Conservation (phyloP, 768 basidiomycete genomes). For the Termitomyces sp. region DNA sequence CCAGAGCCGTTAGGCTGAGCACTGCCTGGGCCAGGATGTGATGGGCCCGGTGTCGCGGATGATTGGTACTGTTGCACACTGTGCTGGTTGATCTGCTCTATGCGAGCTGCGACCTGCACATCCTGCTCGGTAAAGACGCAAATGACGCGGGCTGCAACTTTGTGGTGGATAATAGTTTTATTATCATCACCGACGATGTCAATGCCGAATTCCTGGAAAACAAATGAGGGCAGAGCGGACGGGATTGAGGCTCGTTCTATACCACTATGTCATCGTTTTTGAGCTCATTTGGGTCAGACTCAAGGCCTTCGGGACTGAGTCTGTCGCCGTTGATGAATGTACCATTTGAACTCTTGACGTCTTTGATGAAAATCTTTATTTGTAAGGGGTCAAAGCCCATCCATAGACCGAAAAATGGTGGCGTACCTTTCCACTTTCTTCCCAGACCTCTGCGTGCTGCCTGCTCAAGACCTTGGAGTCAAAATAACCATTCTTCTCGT, state of each 20-base stretch:
- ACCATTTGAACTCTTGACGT: conserved; percentile 96
- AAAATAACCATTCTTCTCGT: conserved; percentile 93
- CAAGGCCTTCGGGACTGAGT: conserved; percentile 81
- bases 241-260: conserved; percentile 27
- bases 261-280: conserved; percentile 96
- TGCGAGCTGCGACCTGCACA: conserved; percentile 64
- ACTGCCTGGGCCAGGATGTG: conserved; percentile 13
- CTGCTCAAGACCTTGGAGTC: conserved; percentile 92
- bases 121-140: conserved; percentile 88
- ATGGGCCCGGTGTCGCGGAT: conserved; percentile 13
- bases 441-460: conserved; percentile 99
- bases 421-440: conserved; percentile 75
- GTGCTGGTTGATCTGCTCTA: conserved; percentile 61
- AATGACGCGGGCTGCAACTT: conserved; percentile 91
- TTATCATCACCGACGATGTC: conserved; percentile 99
- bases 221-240: conserved; percentile 2
- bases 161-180: conserved; percentile 96
- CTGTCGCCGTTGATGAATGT: conserved; percentile 98
- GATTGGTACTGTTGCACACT: conserved; percentile 33
- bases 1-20: conserved; percentile 12
- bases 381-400: conserved; percentile 4
- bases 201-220: conserved; percentile 89
- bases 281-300: conserved; percentile 90
- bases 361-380: conserved; percentile 90
- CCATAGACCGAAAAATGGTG: too few relatives aligned